Percentiles rank a stretch among this genome's conserved stretches.
Conservation (phyloP, 2,329 filamentous ascomycete genomes). For the Tolypocladium ophioglossoides region DNA sequence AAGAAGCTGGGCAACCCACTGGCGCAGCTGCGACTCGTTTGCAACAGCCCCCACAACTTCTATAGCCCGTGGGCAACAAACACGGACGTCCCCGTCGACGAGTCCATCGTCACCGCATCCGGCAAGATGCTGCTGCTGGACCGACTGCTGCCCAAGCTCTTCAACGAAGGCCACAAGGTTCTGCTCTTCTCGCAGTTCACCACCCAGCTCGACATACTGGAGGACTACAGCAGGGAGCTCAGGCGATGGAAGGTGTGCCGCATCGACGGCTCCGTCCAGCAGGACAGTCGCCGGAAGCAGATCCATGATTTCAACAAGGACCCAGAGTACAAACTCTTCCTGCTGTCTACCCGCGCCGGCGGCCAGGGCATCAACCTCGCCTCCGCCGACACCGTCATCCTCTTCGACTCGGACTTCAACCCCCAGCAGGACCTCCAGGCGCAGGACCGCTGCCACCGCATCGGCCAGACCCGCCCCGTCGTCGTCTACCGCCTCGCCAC, state of each 20-base stretch:
- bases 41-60: constrained; percentile 93
- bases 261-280: constrained; percentile 80
- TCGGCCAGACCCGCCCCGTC: constrained; percentile 85
- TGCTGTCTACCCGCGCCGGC: constrained; percentile 82
- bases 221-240: constrained; percentile 72
- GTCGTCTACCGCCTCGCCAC: constrained; percentile 91
- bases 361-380: constrained; percentile 94
- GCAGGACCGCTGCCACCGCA: constrained; percentile 89
- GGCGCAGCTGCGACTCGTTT: constrained; percentile 83
- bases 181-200: constrained; percentile 97
- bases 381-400: constrained; percentile 80
- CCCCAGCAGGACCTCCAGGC: constrained; percentile 95
- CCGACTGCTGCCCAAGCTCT: constrained; percentile 66
- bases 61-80: constrained; percentile 76
- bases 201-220: constrained; percentile 80
- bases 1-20: constrained; percentile 92
- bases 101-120: constrained; percentile 73
- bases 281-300: constrained; percentile 57
- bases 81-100: constrained; percentile 54
- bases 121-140: constrained; percentile 96
- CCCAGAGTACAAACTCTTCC: constrained; percentile 60
- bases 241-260: constrained; percentile 74
- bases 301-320: constrained; percentile 65
- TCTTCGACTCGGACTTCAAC: constrained; percentile 88
- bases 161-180: constrained; percentile 72